phyloP scores from a whole-genome alignment of 202 grass and related monocot genomes.

The Digitaria exilis region DNA sequence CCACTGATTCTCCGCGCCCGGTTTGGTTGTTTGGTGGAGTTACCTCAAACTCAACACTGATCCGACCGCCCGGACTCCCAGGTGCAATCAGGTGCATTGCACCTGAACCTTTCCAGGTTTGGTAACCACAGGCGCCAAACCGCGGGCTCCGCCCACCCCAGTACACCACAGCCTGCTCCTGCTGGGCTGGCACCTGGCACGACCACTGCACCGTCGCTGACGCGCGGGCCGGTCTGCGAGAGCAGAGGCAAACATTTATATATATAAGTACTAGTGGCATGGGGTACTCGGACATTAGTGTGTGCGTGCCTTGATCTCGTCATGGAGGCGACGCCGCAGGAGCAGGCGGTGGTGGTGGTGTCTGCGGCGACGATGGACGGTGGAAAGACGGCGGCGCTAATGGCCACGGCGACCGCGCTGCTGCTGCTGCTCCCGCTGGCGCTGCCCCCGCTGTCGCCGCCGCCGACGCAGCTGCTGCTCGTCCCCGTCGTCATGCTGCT shows the following conservation, averaged over 20 bases:
- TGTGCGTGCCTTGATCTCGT: not conserved
- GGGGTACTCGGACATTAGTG: no score
- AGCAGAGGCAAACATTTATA: not conserved
- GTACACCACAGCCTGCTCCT: not conserved
- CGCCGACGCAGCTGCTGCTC: slow-evolving; percentile 35
- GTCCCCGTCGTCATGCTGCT: slow-evolving; percentile 43
- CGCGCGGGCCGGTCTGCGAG: not conserved
- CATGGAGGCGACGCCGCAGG: not conserved
- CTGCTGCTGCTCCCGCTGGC: slow-evolving; percentile 43
- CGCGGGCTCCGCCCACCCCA: not conserved
- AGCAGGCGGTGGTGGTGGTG: not conserved
- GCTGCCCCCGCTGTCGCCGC: slow-evolving; percentile 44
- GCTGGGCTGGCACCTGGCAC: no score
- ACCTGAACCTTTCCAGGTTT: slow-evolving; percentile 27
- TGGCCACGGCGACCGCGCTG: no score
- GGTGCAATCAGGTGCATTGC: slow-evolving; percentile 22
- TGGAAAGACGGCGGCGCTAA: slow-evolving; percentile 10
- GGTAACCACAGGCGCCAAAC: slow-evolving; percentile 16
- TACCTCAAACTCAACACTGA: not conserved
- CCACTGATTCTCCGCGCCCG: slow-evolving; percentile 7
- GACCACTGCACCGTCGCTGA: not conserved
- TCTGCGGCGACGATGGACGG: not conserved
- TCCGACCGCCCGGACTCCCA: not conserved
- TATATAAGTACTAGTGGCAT: no score
- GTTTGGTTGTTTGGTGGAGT: not conserved